A percentile compares a stretch with the other conserved stretches of the same genome.
These are phyloP conservation scores for Melanogaster broomeanus DNA, from an alignment of 768 basidiomycete species.

Conservation along the genomic window DNA sequence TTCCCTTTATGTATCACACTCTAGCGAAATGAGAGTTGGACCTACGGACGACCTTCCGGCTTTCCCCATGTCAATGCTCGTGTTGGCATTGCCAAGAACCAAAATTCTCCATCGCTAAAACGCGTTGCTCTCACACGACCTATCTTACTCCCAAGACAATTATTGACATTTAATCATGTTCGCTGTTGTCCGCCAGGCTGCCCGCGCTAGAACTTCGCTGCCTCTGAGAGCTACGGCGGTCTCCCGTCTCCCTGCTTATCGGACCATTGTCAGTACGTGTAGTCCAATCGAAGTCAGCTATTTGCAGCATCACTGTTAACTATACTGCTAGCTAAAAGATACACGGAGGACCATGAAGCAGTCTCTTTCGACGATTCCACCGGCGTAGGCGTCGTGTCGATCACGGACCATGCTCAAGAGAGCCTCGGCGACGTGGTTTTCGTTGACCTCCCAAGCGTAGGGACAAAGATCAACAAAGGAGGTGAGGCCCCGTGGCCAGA, in stretches of 20 bases:
- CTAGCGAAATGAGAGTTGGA: background rate
- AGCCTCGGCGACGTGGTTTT: constrained; percentile 96
- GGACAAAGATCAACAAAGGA: constrained; percentile 63
- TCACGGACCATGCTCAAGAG: constrained; percentile 92
- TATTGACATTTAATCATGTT: constrained; percentile 24
- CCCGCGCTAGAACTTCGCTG: constrained; percentile 12
- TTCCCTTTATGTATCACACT: background rate
- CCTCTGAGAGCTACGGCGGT: constrained; percentile 1
- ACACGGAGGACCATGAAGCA: constrained; percentile 87
- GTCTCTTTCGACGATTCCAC: constrained; percentile 77
- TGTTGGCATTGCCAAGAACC: constrained; percentile 1
- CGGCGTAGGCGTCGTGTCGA: constrained; percentile 75
- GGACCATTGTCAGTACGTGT: constrained; percentile 30
- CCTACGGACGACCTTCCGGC: background rate
- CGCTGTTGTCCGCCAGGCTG: constrained; percentile 7
- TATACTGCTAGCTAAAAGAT: constrained; percentile 61
- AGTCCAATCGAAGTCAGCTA: background rate
- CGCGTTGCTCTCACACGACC: constrained; percentile 7
- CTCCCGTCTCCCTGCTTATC: constrained; percentile 10
- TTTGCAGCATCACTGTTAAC: background rate
- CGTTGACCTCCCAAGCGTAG: constrained; percentile 81
- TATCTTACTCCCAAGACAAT: background rate
- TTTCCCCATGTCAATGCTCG: background rate
- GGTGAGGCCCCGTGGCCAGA: constrained; percentile 52
- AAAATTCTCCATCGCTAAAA: background rate